Conservation (phyloP, 2,329 filamentous ascomycete species). For the Chlorencoelia australis region DNA sequence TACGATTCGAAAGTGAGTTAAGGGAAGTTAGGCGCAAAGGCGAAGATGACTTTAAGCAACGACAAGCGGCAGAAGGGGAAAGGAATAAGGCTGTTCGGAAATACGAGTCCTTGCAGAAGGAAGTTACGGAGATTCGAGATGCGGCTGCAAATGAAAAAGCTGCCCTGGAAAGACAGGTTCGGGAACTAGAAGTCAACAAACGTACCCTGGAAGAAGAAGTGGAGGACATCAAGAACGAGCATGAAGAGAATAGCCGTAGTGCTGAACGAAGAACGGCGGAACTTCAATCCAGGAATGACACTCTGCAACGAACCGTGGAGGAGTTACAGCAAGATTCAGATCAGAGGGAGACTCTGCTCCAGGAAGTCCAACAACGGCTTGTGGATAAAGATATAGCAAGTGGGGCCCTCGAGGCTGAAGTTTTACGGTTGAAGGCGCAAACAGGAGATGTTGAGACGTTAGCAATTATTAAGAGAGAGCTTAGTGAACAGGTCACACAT, state of each 20-base stretch:
- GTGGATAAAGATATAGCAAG: conserved; percentile 59
- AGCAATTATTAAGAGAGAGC: conserved; percentile 73
- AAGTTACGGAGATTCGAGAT: conserved; percentile 43
- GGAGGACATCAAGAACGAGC: conserved; percentile 55
- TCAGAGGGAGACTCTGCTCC: conserved; percentile 22
- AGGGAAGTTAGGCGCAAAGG: conserved; percentile 69
- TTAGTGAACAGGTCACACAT: conserved; percentile 86
- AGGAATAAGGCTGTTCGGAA: conserved; percentile 40
- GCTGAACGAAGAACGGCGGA: conserved; percentile 51
- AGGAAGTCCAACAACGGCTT: conserved; percentile 33
- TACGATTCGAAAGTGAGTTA: conserved; percentile 76
- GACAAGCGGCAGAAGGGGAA: conserved; percentile 48
- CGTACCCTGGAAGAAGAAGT: conserved; percentile 68
- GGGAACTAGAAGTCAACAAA: conserved; percentile 65
- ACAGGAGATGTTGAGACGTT: conserved; percentile 81
- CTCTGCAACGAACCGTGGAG: conserved; percentile 44
- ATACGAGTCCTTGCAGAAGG: conserved; percentile 39
- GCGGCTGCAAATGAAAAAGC: conserved; percentile 45
- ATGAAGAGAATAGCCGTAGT: conserved; percentile 59
- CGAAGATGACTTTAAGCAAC: conserved; percentile 72
- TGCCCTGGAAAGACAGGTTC: conserved; percentile 56
- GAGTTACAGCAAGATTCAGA: conserved; percentile 38
- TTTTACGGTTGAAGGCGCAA: conserved; percentile 75
- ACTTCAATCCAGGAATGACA: conserved; percentile 48
- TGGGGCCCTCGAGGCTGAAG: conserved; percentile 69